A percentile compares a stretch with the other conserved stretches of the same genome.
Evolutionary conservation across 2,329 filamentous ascomycete genomes (phyloP).

Genomic region (Macrophomina tecta): DNA sequence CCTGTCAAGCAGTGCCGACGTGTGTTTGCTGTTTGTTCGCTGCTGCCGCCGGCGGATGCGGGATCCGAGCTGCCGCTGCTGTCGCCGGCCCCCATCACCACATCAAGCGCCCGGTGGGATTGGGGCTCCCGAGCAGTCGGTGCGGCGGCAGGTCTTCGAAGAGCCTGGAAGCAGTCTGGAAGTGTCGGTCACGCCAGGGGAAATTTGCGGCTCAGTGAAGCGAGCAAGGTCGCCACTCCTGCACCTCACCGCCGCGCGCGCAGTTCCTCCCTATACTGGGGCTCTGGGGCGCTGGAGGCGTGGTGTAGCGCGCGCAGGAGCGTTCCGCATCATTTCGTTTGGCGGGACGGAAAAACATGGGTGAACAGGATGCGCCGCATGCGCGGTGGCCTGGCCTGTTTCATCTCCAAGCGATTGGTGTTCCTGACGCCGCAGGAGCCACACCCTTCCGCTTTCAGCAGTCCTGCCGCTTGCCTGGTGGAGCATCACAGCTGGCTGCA

Average conservation of each 20-base stretch:
- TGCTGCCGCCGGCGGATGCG: background rate
- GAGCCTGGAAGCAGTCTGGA: constrained; percentile 12
- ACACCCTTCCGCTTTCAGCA: constrained; percentile 1
- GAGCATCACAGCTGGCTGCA: constrained; percentile 5
- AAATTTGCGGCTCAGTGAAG: constrained; percentile 16
- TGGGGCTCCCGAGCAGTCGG: background rate
- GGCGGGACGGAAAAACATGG: constrained; percentile 13
- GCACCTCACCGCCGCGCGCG: background rate
- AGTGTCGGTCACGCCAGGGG: constrained; percentile 11
- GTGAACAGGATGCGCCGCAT: constrained; percentile 18
- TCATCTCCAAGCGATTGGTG: constrained; percentile 26
- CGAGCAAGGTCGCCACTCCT: background rate
- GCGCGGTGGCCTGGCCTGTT: constrained; percentile 11
- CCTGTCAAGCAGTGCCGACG: background rate
- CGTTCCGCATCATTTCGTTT: constrained; percentile 26
- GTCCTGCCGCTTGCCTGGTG: constrained; percentile 12
- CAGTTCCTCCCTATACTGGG: background rate
- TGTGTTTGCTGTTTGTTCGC: background rate
- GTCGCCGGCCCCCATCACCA: background rate
- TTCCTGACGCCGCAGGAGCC: constrained; percentile 20
- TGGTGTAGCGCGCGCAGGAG: constrained; percentile 10
- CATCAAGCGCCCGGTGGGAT: background rate
- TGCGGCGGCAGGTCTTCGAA: background rate
- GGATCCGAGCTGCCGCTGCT: background rate
- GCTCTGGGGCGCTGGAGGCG: background rate